phyloP scores from a whole-genome alignment of 345 rosid genomes.

The Bretschneidera sinensis region DNA sequence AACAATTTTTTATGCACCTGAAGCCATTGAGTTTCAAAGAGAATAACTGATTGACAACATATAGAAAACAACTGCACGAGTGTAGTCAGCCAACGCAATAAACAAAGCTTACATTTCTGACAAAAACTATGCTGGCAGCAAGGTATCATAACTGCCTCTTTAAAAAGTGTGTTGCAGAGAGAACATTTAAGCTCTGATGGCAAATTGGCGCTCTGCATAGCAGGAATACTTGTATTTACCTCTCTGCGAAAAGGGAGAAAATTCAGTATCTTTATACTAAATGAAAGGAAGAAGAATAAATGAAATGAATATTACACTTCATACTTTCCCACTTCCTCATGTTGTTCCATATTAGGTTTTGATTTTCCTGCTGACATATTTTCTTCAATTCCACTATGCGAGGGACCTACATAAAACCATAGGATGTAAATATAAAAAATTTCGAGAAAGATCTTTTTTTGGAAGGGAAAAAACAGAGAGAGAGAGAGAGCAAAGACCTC shows the following conservation, averaged over 20 bases:
- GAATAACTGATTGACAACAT: too few species aligned
- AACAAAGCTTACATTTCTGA: constrained; percentile 37
- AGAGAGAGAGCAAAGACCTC: constrained; percentile 10
- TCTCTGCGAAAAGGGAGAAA: too few species aligned
- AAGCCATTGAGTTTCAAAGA: too few species aligned
- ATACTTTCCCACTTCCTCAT: constrained; percentile 22
- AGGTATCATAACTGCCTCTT: constrained; percentile 56
- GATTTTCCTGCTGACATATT: constrained; percentile 12
- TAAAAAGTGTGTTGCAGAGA: constrained; percentile 33
- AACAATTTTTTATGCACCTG: too few species aligned
- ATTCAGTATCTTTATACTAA: constrained; percentile 14
- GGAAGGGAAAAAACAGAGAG: neutral
- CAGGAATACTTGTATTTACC: constrained; percentile 13
- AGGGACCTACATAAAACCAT: constrained; percentile 12
- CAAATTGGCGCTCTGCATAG: constrained; percentile 24
- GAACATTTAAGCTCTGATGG: constrained; percentile 42
- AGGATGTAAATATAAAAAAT: constrained; percentile 4
- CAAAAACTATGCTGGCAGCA: constrained; percentile 62
- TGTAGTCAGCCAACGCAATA: neutral
- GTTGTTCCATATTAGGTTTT: constrained; percentile 20
- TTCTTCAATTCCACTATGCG: constrained; percentile 2
- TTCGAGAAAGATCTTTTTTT: neutral
- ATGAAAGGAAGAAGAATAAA: constrained; percentile 1
- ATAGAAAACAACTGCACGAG: neutral
- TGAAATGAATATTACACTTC: neutral